Conservation (phyloP, 2,329 filamentous ascomycete genomes). For the Xylariaceae sp. region DNA sequence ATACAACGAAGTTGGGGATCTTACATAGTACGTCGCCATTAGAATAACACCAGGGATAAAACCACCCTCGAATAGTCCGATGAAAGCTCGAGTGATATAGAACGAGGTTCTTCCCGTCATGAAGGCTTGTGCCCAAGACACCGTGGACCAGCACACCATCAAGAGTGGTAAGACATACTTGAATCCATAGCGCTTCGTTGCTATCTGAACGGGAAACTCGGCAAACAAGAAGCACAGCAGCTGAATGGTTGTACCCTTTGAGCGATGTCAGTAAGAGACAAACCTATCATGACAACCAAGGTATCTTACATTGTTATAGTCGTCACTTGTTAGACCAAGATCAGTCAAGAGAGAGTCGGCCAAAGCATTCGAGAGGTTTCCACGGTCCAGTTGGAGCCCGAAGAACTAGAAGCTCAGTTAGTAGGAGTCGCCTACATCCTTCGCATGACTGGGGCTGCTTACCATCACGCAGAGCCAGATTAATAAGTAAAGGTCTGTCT, state of each 20-base stretch:
- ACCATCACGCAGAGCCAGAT: slow-evolving; percentile 23
- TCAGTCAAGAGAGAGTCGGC: slow-evolving; percentile 33
- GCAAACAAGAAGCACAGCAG: slow-evolving; percentile 44
- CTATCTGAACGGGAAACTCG: slow-evolving; percentile 38
- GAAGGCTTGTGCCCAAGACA: slow-evolving; percentile 27
- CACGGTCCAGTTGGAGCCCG: slow-evolving; percentile 19
- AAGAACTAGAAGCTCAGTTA: slow-evolving; percentile 10
- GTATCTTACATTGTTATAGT: slow-evolving; percentile 32
- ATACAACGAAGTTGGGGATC: no score
- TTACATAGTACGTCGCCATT: slow-evolving; percentile 64
- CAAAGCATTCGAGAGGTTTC: slow-evolving; percentile 28
- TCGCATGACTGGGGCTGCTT: neutral
- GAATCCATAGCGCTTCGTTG: slow-evolving; percentile 5
- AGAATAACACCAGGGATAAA: slow-evolving; percentile 63
- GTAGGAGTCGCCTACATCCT: neutral
- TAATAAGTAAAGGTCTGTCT: slow-evolving; percentile 37
- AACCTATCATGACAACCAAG: neutral
- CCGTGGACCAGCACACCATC: slow-evolving; percentile 3
- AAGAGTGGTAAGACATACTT: slow-evolving; percentile 3
- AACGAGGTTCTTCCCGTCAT: slow-evolving; percentile 25
- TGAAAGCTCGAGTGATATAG: slow-evolving; percentile 28
- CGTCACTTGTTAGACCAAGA: slow-evolving; percentile 33
- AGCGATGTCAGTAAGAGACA: no score
- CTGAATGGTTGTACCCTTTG: slow-evolving; percentile 43
- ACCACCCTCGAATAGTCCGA: slow-evolving; percentile 51